Evolutionary conservation across 441 rosid species (phyloP).

Genomic region (Populus trichocarpa): DNA sequence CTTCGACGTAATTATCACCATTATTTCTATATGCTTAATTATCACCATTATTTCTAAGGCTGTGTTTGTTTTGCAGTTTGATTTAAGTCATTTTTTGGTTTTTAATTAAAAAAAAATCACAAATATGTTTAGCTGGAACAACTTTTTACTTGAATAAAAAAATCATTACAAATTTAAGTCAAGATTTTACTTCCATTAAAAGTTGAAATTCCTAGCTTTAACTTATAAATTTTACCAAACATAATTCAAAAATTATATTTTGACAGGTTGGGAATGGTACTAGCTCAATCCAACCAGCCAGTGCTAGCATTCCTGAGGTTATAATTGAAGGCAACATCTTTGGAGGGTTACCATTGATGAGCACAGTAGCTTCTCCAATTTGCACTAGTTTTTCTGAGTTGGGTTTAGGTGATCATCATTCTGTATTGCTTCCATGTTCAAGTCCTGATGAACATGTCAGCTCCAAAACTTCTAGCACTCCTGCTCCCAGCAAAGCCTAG

Average conservation of each 20-base stretch:
- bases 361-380: not conserved
- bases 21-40: not conserved
- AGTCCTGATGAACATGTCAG: not conserved
- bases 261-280: constrained; percentile 15
- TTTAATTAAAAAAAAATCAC: too few relatives aligned
- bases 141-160: too few relatives aligned
- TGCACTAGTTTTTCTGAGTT: not conserved
- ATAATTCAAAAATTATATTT: too few relatives aligned
- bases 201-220: too few relatives aligned
- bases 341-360: constrained; percentile 4
- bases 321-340: not conserved
- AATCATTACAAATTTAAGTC: too few relatives aligned
- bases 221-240: too few relatives aligned
- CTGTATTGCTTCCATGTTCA: not conserved
- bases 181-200: too few relatives aligned
- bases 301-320: not conserved
- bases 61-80: too few relatives aligned
- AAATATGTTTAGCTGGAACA: too few relatives aligned
- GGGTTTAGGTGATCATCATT: not conserved
- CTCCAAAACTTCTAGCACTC: not conserved
- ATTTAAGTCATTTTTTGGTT: too few relatives aligned
- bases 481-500: not conserved
- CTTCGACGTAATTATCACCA: constrained; percentile 53
- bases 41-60: not conserved
- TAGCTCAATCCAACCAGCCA: not conserved